Conservation (phyloP, 2,329 filamentous ascomycete species). For the Sclerotinia sclerotiorum region DNA sequence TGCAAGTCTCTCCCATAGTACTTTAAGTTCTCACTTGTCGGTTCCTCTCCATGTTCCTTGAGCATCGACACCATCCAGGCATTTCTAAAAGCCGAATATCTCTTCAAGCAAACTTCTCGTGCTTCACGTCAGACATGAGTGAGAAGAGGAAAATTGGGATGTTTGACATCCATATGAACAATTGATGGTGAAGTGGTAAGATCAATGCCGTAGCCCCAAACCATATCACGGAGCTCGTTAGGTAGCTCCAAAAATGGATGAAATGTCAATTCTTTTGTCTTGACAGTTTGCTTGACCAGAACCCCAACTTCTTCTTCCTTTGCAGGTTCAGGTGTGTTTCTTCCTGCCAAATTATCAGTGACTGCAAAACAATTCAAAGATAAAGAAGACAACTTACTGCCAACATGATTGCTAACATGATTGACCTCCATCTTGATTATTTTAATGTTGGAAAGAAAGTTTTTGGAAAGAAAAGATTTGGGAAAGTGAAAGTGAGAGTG, state of each 20-base stretch:
- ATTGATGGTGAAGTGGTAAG: background rate
- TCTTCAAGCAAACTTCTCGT: background rate
- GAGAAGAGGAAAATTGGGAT: background rate
- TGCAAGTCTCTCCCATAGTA: rapidly evolving
- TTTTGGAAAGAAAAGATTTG: background rate
- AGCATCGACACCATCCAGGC: background rate
- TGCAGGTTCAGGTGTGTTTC: background rate
- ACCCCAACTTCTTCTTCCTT: background rate
- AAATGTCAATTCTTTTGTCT: background rate
- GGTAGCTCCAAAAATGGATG: background rate
- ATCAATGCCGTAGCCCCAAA: background rate
- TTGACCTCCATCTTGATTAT: background rate
- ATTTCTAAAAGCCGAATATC: background rate
- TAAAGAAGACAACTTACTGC: background rate
- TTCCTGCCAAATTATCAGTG: background rate
- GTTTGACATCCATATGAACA: rapidly evolving
- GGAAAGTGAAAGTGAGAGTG: background rate
- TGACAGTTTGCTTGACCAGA: background rate
- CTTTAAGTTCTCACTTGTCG: background rate
- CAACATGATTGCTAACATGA: no score
- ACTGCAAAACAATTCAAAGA: background rate
- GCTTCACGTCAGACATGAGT: background rate
- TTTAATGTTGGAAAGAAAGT: background rate
- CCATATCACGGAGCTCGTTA: background rate
- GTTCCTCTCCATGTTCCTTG: background rate